Conservation (phyloP, 2,329 filamentous ascomycete genomes). For the Cordyceps fumosorosea region DNA sequence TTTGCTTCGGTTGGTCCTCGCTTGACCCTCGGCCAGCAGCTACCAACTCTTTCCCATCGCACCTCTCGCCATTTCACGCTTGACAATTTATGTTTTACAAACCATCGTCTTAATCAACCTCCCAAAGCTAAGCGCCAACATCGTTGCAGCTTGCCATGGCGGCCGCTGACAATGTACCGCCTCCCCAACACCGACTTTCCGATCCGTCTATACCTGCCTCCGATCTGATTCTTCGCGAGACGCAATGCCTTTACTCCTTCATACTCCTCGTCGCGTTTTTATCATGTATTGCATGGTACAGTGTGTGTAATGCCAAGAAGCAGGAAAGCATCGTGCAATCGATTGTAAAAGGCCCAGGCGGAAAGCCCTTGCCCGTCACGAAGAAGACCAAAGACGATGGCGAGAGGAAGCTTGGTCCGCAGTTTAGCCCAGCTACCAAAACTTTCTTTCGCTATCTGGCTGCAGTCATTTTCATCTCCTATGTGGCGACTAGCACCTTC, state of each 20-base stretch:
- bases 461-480: constrained; percentile 63
- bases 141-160: constrained; percentile 27
- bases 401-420: constrained; percentile 37
- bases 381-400: constrained; percentile 48
- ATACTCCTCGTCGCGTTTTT: constrained; percentile 48
- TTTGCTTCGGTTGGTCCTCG: not conserved
- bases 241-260: constrained; percentile 46
- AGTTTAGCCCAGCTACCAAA: constrained; percentile 62
- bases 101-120: not conserved
- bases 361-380: constrained; percentile 72
- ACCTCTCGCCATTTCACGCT: no score
- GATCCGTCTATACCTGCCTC: constrained; percentile 20
- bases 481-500: constrained; percentile 66
- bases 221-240: constrained; percentile 38
- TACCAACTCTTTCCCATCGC: no score
- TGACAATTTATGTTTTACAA: not conserved
- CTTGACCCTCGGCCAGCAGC: not conserved
- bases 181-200: constrained; percentile 14
- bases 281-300: constrained; percentile 43
- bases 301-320: constrained; percentile 44
- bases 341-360: constrained; percentile 68
- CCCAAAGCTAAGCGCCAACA: not conserved
- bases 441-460: constrained; percentile 71
- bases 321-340: constrained; percentile 41
- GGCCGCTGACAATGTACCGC: constrained; percentile 27